phyloP scores from a whole-genome alignment of 1,284 basidiomycete species.

The Rhizoctonia solani region DNA sequence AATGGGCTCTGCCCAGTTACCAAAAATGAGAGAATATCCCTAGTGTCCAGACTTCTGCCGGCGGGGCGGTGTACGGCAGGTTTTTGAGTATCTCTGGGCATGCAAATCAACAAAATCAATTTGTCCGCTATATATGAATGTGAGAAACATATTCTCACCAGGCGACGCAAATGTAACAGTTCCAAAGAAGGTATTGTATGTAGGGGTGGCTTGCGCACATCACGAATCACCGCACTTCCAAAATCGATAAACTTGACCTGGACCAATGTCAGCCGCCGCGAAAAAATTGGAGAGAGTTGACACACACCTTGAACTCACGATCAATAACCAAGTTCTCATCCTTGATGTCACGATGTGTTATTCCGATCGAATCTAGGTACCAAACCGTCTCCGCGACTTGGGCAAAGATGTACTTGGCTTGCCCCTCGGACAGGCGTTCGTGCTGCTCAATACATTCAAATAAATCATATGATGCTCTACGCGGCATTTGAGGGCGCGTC shows the following conservation, averaged over 20 bases:
- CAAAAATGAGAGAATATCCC: constrained; percentile 87
- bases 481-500: constrained; percentile 52
- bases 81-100: constrained; percentile 77
- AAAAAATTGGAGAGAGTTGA: not conserved
- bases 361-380: constrained; percentile 75
- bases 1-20: constrained; percentile 87
- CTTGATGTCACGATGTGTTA: constrained; percentile 91
- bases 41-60: constrained; percentile 90
- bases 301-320: constrained; percentile 62
- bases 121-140: not conserved
- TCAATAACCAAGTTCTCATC: constrained; percentile 93
- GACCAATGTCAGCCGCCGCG: not conserved
- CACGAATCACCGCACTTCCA: constrained; percentile 80
- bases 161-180: constrained; percentile 75
- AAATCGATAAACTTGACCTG: constrained; percentile 94
- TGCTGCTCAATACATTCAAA: constrained; percentile 94
- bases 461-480: constrained; percentile 83
- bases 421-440: constrained; percentile 75
- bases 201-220: constrained; percentile 68
- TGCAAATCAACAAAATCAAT: constrained; percentile 19
- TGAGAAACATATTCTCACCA: constrained; percentile 12
- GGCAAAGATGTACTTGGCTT: constrained; percentile 80
- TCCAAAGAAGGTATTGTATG: constrained; percentile 76
- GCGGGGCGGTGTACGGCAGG: constrained; percentile 63
- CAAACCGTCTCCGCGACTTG: constrained; percentile 86